Percentiles rank a stretch among this genome's conserved stretches.
Conservation (phyloP, 192 early-diverging fungal genomes). For the Entomortierella beljakovae region DNA sequence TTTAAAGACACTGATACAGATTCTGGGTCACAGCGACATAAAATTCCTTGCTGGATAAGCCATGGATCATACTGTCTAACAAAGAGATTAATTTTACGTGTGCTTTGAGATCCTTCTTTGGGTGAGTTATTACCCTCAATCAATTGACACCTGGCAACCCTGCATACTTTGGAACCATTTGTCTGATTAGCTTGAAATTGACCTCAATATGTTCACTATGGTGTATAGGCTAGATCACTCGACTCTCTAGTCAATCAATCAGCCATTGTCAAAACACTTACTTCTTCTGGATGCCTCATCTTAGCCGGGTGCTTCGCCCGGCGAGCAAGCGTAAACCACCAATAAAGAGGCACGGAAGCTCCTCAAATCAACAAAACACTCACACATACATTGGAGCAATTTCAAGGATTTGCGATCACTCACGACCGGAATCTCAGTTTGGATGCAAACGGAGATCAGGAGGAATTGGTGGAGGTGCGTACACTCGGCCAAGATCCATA, state of each 20-base stretch:
- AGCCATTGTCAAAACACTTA: no score
- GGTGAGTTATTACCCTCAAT: no score
- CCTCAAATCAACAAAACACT: background rate
- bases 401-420: background rate
- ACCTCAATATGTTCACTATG: no score
- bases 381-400: background rate
- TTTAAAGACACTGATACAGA: background rate
- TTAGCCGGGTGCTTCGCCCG: constrained; percentile 45
- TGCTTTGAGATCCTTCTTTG: no score
- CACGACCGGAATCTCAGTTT: background rate
- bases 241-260: background rate
- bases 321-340: constrained; percentile 49
- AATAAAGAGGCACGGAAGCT: constrained; percentile 19
- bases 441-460: constrained; percentile 7
- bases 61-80: background rate
- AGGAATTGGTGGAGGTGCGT: background rate
- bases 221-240: constrained; percentile 5
- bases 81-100: background rate
- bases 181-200: no score
- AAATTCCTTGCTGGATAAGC: background rate
- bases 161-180: no score
- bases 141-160: no score
- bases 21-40: background rate
- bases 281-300: constrained; percentile 42
- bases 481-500: background rate